Conservation (phyloP, 805 yeast genomes). For the Naumovozyma castellii region DNA sequence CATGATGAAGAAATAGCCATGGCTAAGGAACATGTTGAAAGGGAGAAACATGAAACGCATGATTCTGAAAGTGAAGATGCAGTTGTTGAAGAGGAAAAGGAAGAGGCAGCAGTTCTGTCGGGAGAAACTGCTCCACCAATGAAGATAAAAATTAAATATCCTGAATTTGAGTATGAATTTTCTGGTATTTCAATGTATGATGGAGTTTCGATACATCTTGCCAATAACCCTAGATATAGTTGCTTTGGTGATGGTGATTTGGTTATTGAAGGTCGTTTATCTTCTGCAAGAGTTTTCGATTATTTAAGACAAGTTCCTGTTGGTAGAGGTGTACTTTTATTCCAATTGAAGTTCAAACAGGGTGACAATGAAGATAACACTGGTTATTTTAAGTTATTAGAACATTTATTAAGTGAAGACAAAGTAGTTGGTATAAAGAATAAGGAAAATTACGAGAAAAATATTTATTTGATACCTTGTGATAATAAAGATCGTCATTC, state of each 20-base stretch:
- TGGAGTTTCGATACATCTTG: conserved; percentile 12
- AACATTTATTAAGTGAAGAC: conserved; percentile 12
- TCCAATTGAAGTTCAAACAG: conserved; percentile 7
- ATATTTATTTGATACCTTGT: conserved; percentile 31
- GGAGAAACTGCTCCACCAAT: neutral
- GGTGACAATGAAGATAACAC: conserved; percentile 9
- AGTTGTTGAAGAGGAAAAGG: neutral
- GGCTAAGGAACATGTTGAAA: neutral
- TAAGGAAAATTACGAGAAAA: conserved; percentile 14
- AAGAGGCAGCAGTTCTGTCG: neutral
- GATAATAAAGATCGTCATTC: conserved; percentile 12
- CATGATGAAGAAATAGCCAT: conserved; percentile 1
- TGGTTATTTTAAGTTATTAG: conserved; percentile 14
- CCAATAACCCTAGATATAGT: conserved; percentile 4
- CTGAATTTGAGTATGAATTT: conserved; percentile 9
- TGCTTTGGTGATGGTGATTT: conserved; percentile 31
- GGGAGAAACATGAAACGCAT: neutral
- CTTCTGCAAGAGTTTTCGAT: conserved; percentile 15
- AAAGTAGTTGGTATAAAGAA: conserved; percentile 18
- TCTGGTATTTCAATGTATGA: conserved; percentile 9
- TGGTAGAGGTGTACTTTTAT: conserved; percentile 15
- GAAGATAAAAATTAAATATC: conserved; percentile 6
- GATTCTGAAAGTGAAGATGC: neutral
- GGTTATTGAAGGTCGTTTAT: conserved; percentile 27
- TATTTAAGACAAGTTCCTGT: conserved; percentile 15